Conservation (phyloP, 192 early-diverging fungal genomes). For the Podila horticola region DNA sequence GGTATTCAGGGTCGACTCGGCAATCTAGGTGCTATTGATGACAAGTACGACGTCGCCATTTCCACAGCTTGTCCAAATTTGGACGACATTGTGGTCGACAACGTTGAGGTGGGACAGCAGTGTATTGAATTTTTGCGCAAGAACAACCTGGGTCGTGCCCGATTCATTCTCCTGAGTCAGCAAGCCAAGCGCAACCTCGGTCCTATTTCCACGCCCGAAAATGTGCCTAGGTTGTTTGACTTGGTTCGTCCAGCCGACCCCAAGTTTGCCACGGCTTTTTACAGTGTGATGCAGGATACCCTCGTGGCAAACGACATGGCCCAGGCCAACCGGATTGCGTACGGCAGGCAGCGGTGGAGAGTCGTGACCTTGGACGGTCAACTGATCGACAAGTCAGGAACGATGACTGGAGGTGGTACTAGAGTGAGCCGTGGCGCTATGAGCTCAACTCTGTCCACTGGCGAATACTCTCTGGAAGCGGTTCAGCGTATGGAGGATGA, state of each 20-base stretch:
- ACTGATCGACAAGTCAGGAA: slow-evolving; percentile 90
- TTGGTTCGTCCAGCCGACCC: slow-evolving; percentile 81
- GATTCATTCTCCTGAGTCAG: slow-evolving; percentile 86
- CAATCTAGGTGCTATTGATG: slow-evolving; percentile 94
- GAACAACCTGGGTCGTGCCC: slow-evolving; percentile 87
- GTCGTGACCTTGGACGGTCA: slow-evolving; percentile 95
- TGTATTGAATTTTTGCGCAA: slow-evolving; percentile 91
- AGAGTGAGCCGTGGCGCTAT: slow-evolving; percentile 84
- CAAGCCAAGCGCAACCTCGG: slow-evolving; percentile 62
- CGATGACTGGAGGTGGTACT: slow-evolving; percentile 93
- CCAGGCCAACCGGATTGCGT: slow-evolving; percentile 91
- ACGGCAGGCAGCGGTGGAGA: slow-evolving; percentile 81
- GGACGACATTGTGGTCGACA: slow-evolving; percentile 92
- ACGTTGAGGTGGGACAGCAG: slow-evolving; percentile 84
- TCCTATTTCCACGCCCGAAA: slow-evolving; percentile 75
- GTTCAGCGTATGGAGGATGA: slow-evolving; percentile 69
- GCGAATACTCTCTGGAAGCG: slow-evolving; percentile 62
- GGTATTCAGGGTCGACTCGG: slow-evolving; percentile 91
- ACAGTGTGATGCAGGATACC: slow-evolving; percentile 86
- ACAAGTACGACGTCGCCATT: slow-evolving; percentile 94
- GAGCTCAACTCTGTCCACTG: slow-evolving; percentile 77
- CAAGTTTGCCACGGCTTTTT: slow-evolving; percentile 85
- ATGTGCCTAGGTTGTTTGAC: slow-evolving; percentile 90
- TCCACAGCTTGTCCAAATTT: slow-evolving; percentile 88
- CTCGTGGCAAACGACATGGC: slow-evolving; percentile 86